Evolutionary conservation across 768 basidiomycete genomes (phyloP).

Genomic region (Boletales sp.): DNA sequence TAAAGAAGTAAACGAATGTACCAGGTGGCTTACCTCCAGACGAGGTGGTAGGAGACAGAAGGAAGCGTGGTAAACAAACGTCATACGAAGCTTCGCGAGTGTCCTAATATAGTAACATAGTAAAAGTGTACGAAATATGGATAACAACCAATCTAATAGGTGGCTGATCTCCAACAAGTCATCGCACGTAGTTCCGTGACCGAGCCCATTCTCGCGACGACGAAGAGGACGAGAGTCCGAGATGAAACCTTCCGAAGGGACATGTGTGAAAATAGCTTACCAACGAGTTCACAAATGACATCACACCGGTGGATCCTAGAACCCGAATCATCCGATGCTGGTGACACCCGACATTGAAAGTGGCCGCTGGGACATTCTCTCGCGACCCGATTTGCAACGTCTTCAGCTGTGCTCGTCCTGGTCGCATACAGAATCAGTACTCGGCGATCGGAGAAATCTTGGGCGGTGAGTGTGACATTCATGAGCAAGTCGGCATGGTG

Average conservation of each 20-base stretch:
- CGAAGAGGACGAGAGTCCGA: constrained; percentile 66
- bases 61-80: too few relatives aligned
- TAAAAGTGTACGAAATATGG: too few relatives aligned
- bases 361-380: constrained; percentile 64
- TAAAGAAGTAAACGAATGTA: too few relatives aligned
- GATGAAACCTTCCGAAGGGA: constrained; percentile 62
- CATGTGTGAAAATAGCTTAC: constrained; percentile 21
- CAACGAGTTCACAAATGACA: background rate
- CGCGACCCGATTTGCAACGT: constrained; percentile 73
- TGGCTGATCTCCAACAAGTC: too few relatives aligned
- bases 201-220: constrained; percentile 75
- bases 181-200: constrained; percentile 1
- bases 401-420: constrained; percentile 88
- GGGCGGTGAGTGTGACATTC: too few relatives aligned
- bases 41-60: too few relatives aligned
- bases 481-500: too few relatives aligned
- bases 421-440: constrained; percentile 81
- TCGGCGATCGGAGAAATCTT: constrained; percentile 16
- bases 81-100: too few relatives aligned
- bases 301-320: constrained; percentile 32
- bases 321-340: constrained; percentile 15
- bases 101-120: too few relatives aligned
- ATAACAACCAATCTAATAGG: too few relatives aligned
- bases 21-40: too few relatives aligned
- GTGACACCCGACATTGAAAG: constrained; percentile 42